phyloP scores from a whole-genome alignment of 176 grass and related monocot species.

The Luzula sylvatica region DNA sequence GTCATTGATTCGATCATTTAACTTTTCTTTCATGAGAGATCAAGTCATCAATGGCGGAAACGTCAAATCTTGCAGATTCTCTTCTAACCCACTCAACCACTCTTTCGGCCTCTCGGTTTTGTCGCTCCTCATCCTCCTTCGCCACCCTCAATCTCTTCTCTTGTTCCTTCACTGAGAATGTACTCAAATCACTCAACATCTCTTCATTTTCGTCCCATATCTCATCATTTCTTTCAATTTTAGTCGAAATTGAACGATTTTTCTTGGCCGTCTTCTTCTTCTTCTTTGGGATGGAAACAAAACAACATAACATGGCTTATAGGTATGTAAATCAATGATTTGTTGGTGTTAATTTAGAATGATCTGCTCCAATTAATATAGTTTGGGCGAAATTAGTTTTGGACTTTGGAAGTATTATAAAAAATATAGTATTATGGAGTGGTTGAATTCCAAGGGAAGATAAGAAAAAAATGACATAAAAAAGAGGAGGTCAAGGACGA shows the following conservation, averaged over 20 bases:
- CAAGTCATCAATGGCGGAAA: conserved; percentile 18
- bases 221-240: neutral
- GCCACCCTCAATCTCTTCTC: conserved; percentile 23
- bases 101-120: conserved; percentile 16
- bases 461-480: neutral
- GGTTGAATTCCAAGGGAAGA: conserved; percentile 7
- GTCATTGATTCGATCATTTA: conserved; percentile 1
- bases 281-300: conserved; percentile 3
- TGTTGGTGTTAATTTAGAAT: neutral
- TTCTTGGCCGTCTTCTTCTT: neutral
- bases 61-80: conserved; percentile 26
- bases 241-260: neutral
- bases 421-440: neutral
- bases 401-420: no score
- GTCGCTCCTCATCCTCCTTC: conserved; percentile 21
- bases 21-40: neutral
- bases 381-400: neutral
- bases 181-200: conserved; percentile 29
- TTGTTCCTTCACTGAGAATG: conserved; percentile 29
- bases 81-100: conserved; percentile 27
- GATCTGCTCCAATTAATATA: neutral
- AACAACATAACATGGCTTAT: conserved; percentile 25
- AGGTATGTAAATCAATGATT: neutral
- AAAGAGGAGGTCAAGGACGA: no score
- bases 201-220: conserved; percentile 18